phyloP scores from a whole-genome alignment of 805 yeast genomes.

The Zygosaccharomyces lentus region DNA sequence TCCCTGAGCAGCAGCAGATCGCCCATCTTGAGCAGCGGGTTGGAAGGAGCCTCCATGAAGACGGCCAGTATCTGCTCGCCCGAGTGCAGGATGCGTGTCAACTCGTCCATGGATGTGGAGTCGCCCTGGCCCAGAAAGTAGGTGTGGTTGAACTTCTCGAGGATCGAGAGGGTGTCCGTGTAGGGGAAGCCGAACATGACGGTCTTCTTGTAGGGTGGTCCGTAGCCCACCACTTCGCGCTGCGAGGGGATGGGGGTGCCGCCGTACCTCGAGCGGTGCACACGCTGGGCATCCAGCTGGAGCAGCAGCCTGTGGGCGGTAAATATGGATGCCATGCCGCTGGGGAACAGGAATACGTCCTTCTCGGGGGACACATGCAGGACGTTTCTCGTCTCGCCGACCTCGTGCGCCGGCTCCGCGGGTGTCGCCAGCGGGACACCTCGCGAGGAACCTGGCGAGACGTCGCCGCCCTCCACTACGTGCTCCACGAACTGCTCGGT shows the following conservation, averaged over 20 bases:
- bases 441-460: background rate
- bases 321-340: constrained; percentile 92
- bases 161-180: constrained; percentile 82
- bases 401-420: constrained; percentile 27
- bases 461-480: constrained; percentile 8
- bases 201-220: constrained; percentile 47
- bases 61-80: constrained; percentile 71
- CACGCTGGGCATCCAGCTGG: constrained; percentile 35
- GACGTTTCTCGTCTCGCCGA: constrained; percentile 4
- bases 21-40: constrained; percentile 87
- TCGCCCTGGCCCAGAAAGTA: constrained; percentile 84
- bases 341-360: constrained; percentile 79
- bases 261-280: constrained; percentile 23
- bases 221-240: constrained; percentile 23
- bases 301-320: constrained; percentile 64
- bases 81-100: constrained; percentile 55
- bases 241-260: constrained; percentile 9
- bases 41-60: constrained; percentile 92
- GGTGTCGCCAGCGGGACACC: constrained; percentile 23
- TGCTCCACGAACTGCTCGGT: constrained; percentile 8
- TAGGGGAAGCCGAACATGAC: constrained; percentile 97
- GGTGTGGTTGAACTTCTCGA: constrained; percentile 88
- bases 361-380: constrained; percentile 38
- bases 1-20: constrained; percentile 59
- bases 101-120: constrained; percentile 51